phyloP scores from a whole-genome alignment of 495 filamentous ascomycete species.

The Penicillium bialowiezense region DNA sequence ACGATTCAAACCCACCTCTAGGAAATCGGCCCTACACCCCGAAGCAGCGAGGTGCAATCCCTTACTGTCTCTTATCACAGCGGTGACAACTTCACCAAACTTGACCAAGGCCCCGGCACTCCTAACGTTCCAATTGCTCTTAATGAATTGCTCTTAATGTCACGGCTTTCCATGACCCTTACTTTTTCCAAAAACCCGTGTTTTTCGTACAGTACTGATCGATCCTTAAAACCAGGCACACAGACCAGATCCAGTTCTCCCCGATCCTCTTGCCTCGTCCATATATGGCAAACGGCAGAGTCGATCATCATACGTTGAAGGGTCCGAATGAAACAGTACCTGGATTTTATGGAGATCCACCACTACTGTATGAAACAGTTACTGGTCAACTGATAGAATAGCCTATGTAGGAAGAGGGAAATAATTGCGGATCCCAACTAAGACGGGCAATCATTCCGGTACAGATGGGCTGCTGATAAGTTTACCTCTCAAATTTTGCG shows the following conservation, averaged over 20 bases:
- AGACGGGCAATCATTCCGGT: background rate
- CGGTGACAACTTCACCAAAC: too few relatives aligned
- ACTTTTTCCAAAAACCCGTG: too few relatives aligned
- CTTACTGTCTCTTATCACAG: too few relatives aligned
- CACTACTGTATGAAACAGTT: background rate
- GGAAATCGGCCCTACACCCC: background rate
- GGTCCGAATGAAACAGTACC: background rate
- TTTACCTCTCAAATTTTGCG: background rate
- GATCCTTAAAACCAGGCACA: background rate
- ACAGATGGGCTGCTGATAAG: background rate
- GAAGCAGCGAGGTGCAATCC: too few relatives aligned
- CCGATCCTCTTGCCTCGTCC: background rate
- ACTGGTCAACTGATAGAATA: background rate
- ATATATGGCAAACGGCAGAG: background rate
- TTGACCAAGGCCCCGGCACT: too few relatives aligned
- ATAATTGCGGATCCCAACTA: background rate
- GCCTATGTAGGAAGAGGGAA: background rate
- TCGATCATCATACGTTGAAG: background rate
- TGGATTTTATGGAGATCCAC: background rate
- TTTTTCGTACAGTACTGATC: background rate
- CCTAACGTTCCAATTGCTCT: too few relatives aligned
- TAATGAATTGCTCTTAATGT: too few relatives aligned
- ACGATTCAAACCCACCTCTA: background rate
- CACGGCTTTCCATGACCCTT: too few relatives aligned
- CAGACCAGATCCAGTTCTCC: background rate